phyloP scores from a whole-genome alignment of 352 stramenopile species.

The Globisporangium uncinulatum region DNA sequence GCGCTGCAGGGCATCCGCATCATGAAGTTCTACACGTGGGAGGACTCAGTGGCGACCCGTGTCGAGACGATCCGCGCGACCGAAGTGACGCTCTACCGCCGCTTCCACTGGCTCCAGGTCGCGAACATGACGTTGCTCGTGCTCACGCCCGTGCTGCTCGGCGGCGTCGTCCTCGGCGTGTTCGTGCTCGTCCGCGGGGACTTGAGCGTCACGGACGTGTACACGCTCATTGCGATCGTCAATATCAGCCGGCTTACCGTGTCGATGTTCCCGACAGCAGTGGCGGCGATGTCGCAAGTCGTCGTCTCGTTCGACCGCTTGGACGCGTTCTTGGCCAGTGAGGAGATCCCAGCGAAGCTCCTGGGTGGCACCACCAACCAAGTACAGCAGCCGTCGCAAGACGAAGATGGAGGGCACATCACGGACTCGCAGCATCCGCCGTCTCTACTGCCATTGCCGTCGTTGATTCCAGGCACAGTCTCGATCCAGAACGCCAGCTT shows the following conservation, averaged over 20 bases:
- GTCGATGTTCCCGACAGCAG: constrained; percentile 15
- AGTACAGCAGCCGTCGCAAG: too few relatives aligned
- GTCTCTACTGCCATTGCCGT: too few relatives aligned
- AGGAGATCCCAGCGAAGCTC: constrained; percentile 12
- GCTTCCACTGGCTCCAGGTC: constrained; percentile 56
- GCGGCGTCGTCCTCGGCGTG: constrained; percentile 32
- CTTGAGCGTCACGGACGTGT: constrained; percentile 43
- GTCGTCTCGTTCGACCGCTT: constrained; percentile 20
- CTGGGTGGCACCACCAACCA: too few relatives aligned
- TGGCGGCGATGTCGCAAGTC: constrained; percentile 21
- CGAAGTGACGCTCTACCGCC: constrained; percentile 39
- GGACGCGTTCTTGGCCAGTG: constrained; percentile 20
- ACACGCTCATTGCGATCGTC: constrained; percentile 28
- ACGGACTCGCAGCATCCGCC: too few relatives aligned
- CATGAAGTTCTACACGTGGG: constrained; percentile 90
- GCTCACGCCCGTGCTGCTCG: constrained; percentile 39
- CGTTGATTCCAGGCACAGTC: not conserved
- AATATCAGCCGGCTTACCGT: constrained; percentile 28
- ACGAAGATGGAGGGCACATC: too few relatives aligned
- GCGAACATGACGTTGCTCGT: constrained; percentile 55
- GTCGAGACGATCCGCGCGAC: constrained; percentile 30
- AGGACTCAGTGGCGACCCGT: constrained; percentile 29
- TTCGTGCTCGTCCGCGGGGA: constrained; percentile 30
- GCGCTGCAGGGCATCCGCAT: constrained; percentile 87
- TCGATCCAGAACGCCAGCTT: not conserved